These are phyloP conservation scores for Hordeum marinum DNA, from an alignment of 176 grass and related monocot genomes.

Conservation along the genomic window DNA sequence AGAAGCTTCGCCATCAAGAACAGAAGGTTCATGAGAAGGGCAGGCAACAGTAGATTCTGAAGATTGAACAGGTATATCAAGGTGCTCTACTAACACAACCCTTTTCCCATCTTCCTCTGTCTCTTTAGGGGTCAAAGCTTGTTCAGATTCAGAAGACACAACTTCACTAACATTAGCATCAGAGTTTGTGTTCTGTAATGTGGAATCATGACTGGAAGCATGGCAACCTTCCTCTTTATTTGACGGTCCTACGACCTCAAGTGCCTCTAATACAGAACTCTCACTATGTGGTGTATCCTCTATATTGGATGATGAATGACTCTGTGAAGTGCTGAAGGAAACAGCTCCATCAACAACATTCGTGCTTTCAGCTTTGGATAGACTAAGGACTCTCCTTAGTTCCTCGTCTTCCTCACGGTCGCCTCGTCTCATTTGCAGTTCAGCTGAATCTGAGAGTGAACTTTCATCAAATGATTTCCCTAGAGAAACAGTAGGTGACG, in stretches of 20 bases:
- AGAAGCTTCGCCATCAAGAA: conserved; percentile 23
- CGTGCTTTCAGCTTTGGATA: conserved; percentile 61
- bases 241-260: not conserved
- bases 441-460: conserved; percentile 33
- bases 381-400: conserved; percentile 65
- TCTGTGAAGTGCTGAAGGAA: conserved; percentile 23
- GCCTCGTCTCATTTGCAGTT: conserved; percentile 47
- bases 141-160: conserved; percentile 13
- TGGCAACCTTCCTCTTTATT: conserved; percentile 30
- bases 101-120: conserved; percentile 20
- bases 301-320: conserved; percentile 29
- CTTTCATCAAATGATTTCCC: conserved; percentile 79
- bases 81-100: conserved; percentile 13
- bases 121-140: conserved; percentile 28
- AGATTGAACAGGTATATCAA: conserved; percentile 25
- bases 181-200: conserved; percentile 19
- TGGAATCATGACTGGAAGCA: conserved; percentile 3
- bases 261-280: conserved; percentile 30
- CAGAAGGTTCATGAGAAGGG: conserved; percentile 34
- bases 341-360: conserved; percentile 38
- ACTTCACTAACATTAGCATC: conserved; percentile 15
- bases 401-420: conserved; percentile 92
- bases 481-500: conserved; percentile 63
- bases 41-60: conserved; percentile 29
- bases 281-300: conserved; percentile 35